phyloP scores from a whole-genome alignment of 2,329 filamentous ascomycete species.

The Penicillium sp. region DNA sequence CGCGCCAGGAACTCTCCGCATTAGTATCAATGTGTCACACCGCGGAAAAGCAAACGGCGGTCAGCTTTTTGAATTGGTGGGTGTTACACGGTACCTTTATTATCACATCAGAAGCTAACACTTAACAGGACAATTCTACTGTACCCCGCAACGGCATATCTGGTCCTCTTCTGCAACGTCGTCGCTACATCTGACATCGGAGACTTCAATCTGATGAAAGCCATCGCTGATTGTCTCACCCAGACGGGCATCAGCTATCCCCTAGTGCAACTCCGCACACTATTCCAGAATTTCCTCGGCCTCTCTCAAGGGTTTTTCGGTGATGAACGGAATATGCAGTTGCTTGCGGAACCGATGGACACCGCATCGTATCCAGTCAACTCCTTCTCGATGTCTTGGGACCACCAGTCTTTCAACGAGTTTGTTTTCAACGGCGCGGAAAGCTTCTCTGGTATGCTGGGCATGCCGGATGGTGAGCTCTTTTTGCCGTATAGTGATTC shows the following conservation, averaged over 20 bases:
- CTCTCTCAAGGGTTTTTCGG: conserved; percentile 13
- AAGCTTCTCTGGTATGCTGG: neutral
- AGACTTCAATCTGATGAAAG: conserved; percentile 22
- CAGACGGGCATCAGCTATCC: conserved; percentile 18
- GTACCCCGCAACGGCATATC: conserved; percentile 25
- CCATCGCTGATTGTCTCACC: conserved; percentile 14
- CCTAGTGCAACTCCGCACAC: conserved; percentile 15
- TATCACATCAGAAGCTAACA: neutral
- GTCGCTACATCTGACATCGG: conserved; percentile 18
- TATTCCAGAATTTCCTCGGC: conserved; percentile 19
- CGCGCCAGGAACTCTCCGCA: conserved; percentile 21
- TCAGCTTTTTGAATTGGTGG: conserved; percentile 22
- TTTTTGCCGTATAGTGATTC: neutral
- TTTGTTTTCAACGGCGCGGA: neutral
- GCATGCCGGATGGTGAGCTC: neutral
- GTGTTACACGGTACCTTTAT: neutral
- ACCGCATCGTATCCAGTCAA: neutral
- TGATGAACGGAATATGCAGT: conserved; percentile 1
- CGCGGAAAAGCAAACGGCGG: conserved; percentile 14
- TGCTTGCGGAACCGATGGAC: neutral
- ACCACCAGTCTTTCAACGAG: neutral
- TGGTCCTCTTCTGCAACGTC: conserved; percentile 27
- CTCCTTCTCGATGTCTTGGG: neutral
- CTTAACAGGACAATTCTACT: conserved; percentile 20
- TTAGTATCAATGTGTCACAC: conserved; percentile 20